Base-by-base conservation (phyloP, 2,329 filamentous ascomycete genomes). In the Cordyceps javanica region DNA sequence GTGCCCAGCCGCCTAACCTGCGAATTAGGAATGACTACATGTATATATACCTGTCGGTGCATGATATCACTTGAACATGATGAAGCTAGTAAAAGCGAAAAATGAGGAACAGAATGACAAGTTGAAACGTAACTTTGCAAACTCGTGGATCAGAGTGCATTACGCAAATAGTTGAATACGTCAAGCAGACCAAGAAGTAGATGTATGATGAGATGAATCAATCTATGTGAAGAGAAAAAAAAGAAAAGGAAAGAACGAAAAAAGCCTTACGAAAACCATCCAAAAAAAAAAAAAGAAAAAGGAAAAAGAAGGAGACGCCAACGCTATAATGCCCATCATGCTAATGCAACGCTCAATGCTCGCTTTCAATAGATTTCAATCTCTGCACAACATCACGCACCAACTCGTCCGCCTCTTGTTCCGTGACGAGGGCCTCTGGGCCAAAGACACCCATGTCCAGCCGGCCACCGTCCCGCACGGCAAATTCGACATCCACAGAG, bases 401-500 rank as follows among this genome's bases (percentile, higher is more conserved):
- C n/a, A 73, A 38, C 2, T 26, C 19, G 0, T 52, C 50, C 2
- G 71, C 71, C 28, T 62, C 64, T 2, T 66, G 61, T 1, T 59
- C 46, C 2, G 66, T 68, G 19, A 73, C 50, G 5, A 64, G 59
- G 28, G 62, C 57, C 6, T 54, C 50, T 6, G 72, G 70, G 4
- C 72, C 74, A 60, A 77, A 77, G 3, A 75, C 64, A 6, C 75
- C 75, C 50, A 77, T 68, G 30, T 73, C 72, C 41, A 77, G 59
- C 0, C 57, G 61, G 2, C 63, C 61, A 0, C n/a, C n/a, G n/a
- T 59, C 66, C 4, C 65, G 60, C 1, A 77, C 50, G 0, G 73
- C 70, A 1, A 72, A 73, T 60, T 77, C 75, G 2, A 77, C 60
- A 56, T 77, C 75, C 6, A 75, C 59, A 11, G 73, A 69, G 21